Conservation (phyloP, 2,329 filamentous ascomycete species). For the Paecilomyces dactylethromorphus region DNA sequence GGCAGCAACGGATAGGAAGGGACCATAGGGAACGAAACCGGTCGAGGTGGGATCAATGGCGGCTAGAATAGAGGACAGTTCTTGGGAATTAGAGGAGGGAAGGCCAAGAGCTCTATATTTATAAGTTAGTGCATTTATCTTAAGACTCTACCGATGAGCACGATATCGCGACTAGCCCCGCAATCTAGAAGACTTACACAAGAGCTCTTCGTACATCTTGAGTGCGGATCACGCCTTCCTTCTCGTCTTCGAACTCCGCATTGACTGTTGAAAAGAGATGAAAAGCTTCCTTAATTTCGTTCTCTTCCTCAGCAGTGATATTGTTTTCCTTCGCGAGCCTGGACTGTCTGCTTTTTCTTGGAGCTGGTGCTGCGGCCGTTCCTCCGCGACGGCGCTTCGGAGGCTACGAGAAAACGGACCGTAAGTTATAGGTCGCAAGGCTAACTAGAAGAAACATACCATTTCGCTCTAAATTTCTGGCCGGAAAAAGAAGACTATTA, state of each 20-base stretch:
- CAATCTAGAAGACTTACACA: slow-evolving; percentile 49
- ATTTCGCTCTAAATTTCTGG: not conserved
- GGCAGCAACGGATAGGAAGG: slow-evolving; percentile 82
- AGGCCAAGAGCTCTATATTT: slow-evolving; percentile 71
- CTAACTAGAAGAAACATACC: not conserved
- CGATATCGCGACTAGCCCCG: not conserved
- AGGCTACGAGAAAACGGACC: slow-evolving; percentile 16
- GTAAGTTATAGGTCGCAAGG: not conserved
- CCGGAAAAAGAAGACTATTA: not conserved
- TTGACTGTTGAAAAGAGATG: slow-evolving; percentile 59
- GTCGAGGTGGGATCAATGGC: slow-evolving; percentile 77
- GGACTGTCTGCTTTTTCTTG: slow-evolving; percentile 56
- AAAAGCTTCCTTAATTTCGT: slow-evolving; percentile 87
- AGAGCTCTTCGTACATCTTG: slow-evolving; percentile 65
- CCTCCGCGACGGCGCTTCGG: slow-evolving; percentile 30
- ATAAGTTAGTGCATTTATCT: slow-evolving; percentile 1
- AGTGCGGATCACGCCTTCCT: slow-evolving; percentile 62
- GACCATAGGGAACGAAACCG: slow-evolving; percentile 70
- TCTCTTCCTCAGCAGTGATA: slow-evolving; percentile 75
- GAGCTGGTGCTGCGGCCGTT: slow-evolving; percentile 20
- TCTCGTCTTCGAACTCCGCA: slow-evolving; percentile 63
- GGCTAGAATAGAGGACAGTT: slow-evolving; percentile 69
- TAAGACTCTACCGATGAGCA: not conserved
- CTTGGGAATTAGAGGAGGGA: slow-evolving; percentile 54
- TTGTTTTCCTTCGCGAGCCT: slow-evolving; percentile 91